Percentiles rank a stretch among this genome's conserved stretches.
Evolutionary conservation across 2,329 filamentous ascomycete genomes (phyloP).

Genomic region (Talaromyces pinophilus): DNA sequence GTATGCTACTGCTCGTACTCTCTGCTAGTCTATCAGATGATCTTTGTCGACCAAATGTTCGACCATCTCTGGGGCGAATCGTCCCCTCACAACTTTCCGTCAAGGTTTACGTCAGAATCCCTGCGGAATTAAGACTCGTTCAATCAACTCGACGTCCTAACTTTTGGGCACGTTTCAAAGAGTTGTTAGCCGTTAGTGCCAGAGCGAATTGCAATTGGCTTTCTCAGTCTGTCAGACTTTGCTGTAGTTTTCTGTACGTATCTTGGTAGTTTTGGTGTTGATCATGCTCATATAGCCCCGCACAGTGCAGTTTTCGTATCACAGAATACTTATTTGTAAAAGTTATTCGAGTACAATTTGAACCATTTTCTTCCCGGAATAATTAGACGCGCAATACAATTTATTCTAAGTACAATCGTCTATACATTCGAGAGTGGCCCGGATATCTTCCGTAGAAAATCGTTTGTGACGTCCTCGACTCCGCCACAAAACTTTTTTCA

Average conservation of each 20-base stretch:
- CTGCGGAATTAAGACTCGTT: constrained; percentile 1
- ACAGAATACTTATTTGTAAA: not conserved
- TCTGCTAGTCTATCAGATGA: not conserved
- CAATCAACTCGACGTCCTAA: constrained; percentile 1
- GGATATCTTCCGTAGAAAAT: constrained; percentile 6
- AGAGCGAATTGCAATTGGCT: not conserved
- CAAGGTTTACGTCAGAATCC: constrained; percentile 15
- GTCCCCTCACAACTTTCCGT: not conserved
- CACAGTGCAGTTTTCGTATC: not conserved
- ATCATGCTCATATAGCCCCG: constrained; percentile 3
- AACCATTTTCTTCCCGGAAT: not conserved
- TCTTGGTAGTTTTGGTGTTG: not conserved
- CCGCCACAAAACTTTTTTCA: constrained; percentile 16
- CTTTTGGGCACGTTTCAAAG: not conserved
- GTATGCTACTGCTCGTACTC: not conserved
- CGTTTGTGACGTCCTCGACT: constrained; percentile 22
- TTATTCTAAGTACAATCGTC: not conserved
- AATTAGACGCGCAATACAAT: not conserved
- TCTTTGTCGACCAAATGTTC: not conserved
- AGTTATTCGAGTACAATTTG: not conserved
- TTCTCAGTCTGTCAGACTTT: not conserved
- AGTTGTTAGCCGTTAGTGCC: not conserved
- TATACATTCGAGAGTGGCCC: not conserved
- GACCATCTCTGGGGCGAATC: not conserved
- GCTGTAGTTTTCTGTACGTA: not conserved